Conservation (phyloP, 225 moss, liverwort and hornwort genomes). For the Climacium dendroides region DNA sequence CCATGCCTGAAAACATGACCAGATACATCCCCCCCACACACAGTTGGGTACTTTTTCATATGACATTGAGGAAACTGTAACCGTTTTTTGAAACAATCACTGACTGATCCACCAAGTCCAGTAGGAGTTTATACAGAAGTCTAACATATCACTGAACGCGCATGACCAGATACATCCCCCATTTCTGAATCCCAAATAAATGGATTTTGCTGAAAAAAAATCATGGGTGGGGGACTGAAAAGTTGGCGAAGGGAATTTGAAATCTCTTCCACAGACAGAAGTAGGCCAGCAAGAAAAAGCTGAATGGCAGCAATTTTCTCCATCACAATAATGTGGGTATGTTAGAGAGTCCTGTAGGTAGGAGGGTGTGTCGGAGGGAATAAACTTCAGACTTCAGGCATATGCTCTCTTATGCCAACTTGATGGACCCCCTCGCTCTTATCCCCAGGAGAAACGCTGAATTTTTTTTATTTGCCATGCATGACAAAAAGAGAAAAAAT, state of each 20-base stretch:
- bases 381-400: neutral
- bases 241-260: neutral
- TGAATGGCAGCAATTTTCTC: neutral
- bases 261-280: neutral
- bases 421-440: too few relatives aligned
- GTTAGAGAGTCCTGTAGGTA: neutral
- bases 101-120: too few relatives aligned
- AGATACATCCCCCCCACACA: neutral
- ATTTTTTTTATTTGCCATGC: too few relatives aligned
- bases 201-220: fast-evolving
- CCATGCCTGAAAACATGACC: neutral
- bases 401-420: too few relatives aligned
- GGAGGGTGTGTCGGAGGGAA: neutral
- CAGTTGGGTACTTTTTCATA: neutral
- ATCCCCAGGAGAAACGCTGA: too few relatives aligned
- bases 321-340: neutral
- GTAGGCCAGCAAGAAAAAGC: neutral
- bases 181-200: neutral
- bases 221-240: too few relatives aligned
- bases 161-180: neutral
- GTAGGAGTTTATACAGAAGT: too few relatives aligned
- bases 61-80: neutral
- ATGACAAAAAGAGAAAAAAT: too few relatives aligned
- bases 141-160: too few relatives aligned
- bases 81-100: too few relatives aligned